A percentile compares a stretch with the other conserved stretches of the same genome.
Conservation (phyloP, 306 rosid species). For the Lathyrus sativus region DNA sequence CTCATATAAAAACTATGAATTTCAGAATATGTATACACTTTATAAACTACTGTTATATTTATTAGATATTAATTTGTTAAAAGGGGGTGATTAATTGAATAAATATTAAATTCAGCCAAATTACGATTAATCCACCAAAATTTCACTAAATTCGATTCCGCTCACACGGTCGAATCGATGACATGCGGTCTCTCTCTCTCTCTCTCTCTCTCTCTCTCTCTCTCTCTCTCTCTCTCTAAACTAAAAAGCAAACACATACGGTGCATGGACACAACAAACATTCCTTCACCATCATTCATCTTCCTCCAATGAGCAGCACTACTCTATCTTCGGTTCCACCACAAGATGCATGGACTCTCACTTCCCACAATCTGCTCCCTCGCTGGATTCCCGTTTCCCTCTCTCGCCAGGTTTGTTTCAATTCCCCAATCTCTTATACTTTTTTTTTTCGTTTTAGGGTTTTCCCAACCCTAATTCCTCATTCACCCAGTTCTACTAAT, state of each 20-base stretch:
- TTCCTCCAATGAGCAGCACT: slow-evolving; percentile 12
- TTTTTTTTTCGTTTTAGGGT: slow-evolving; percentile 22
- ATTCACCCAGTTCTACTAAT: background rate
- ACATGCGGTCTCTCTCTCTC: background rate
- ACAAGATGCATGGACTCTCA: slow-evolving; percentile 46
- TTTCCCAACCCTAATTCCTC: background rate
- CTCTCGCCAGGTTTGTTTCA: slow-evolving; percentile 34
- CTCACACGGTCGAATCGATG: background rate
- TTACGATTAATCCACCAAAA: too few relatives aligned
- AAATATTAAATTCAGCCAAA: too few relatives aligned
- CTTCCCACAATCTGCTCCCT: slow-evolving; percentile 35
- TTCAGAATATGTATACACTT: too few relatives aligned
- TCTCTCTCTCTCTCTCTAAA: slow-evolving; percentile 28
- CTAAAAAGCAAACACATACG: background rate
- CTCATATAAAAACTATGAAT: too few relatives aligned
- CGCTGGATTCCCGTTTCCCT: slow-evolving; percentile 40
- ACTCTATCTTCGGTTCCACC: slow-evolving; percentile 33
- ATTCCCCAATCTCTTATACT: background rate
- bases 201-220: slow-evolving; percentile 28
- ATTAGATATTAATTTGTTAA: too few relatives aligned
- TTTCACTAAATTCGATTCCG: background rate
- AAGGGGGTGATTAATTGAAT: too few relatives aligned
- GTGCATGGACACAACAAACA: slow-evolving; percentile 38
- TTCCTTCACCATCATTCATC: background rate
- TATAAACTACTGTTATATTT: too few relatives aligned